Evolutionary conservation across 2,329 filamentous ascomycete species (phyloP), one percentile per base, ranked within the genome.

Genomic region (Tolypocladium ophioglossoides): DNA sequence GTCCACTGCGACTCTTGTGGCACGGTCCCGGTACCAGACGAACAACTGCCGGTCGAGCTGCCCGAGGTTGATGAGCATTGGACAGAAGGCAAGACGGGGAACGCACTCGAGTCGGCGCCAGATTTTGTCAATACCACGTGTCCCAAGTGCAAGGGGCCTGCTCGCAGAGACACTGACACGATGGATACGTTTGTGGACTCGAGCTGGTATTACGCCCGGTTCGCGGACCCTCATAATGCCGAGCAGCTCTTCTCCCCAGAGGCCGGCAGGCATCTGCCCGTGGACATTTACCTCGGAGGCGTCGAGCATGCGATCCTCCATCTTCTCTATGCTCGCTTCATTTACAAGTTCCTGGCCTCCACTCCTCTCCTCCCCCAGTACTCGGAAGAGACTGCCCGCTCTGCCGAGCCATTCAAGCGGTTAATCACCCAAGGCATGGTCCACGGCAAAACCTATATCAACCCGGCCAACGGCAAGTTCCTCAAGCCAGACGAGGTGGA

Each of bases 161-260:
- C 89, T 8, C 86, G 83, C 66, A 80, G 91, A 58, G 91, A 96
- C 59, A 95, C 91, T 0, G 91, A 96, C 67, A 96, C 91, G 3
- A 95, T 96, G 91, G 91, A 96, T 68, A 96, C 91, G 0, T 96
- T 96, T 70, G 91, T 96, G 57, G 91, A 95, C 70, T 95, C 90
- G 2, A 95, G 90, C 53, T 96, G 91, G 91, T 96, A 96, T 69
- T 95, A 85, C 64, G 83, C 91, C 71, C 82, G 89, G 14, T 95
- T 90, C 62, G 71, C 85, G 32, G 89, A 95, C 62, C 75, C 87
- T 1, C 74, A 83, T 20, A 91, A 94, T 60, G 60, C 74, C 16
- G 64, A 77, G 2, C 67, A 73, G 16, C 83, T 83, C 0, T 84
- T 95, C 58, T 83, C 82, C 1, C 70, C 82, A n/a, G 71, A 76